Percentiles rank a stretch among this genome's conserved stretches.
phyloP scores from a whole-genome alignment of 768 basidiomycete genomes.

The Austroboletus eburneus region DNA sequence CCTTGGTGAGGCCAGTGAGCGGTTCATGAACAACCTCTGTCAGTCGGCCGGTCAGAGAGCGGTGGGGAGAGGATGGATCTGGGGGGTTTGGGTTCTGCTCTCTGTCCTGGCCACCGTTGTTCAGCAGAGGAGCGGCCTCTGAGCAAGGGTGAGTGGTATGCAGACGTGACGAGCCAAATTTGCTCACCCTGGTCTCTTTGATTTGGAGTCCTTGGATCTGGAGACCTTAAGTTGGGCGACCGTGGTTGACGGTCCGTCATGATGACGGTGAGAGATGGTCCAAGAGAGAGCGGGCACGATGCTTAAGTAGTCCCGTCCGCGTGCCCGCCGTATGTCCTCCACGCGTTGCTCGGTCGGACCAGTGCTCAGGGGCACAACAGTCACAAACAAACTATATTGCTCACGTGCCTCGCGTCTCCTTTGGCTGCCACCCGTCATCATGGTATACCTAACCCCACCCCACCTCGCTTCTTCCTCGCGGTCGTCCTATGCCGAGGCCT shows the following conservation, averaged over 20 bases:
- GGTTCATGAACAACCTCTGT: constrained; percentile 65
- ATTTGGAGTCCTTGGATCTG: constrained; percentile 48
- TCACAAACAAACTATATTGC: constrained; percentile 10
- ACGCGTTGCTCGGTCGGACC: constrained; percentile 16
- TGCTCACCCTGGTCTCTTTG: constrained; percentile 53
- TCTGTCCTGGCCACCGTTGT: constrained; percentile 42
- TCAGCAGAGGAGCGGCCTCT: constrained; percentile 68
- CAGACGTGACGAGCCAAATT: neutral
- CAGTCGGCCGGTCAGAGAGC: constrained; percentile 30
- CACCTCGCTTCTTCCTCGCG: constrained; percentile 55
- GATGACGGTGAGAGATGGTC: constrained; percentile 25
- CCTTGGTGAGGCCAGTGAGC: constrained; percentile 78
- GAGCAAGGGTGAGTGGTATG: constrained; percentile 6
- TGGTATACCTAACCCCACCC: constrained; percentile 73
- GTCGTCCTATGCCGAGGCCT: constrained; percentile 69
- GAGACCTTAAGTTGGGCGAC: constrained; percentile 47
- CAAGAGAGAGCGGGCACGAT: constrained; percentile 3
- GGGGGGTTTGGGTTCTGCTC: constrained; percentile 30
- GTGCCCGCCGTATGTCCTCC: constrained; percentile 25
- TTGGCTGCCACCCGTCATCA: constrained; percentile 14
- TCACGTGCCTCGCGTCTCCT: constrained; percentile 13
- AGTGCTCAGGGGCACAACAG: constrained; percentile 13
- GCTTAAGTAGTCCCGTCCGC: constrained; percentile 30
- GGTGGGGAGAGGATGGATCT: constrained; percentile 36
- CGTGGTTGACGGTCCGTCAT: constrained; percentile 57